These are phyloP conservation scores for Botryotinia narcissicola DNA, from an alignment of 2,329 filamentous ascomycete genomes.

Conservation along the genomic window DNA sequence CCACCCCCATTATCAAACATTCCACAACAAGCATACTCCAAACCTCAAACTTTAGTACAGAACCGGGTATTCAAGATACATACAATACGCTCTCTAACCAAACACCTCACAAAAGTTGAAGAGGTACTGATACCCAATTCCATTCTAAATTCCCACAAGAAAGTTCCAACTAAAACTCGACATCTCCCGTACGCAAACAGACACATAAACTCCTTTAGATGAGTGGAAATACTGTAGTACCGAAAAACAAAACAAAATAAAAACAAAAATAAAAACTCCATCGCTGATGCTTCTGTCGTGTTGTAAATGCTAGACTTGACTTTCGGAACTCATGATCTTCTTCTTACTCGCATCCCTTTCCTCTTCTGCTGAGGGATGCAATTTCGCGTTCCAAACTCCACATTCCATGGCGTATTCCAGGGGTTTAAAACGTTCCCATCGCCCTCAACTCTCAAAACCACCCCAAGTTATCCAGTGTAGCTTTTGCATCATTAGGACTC, in stretches of 20 bases:
- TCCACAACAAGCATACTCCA: background rate
- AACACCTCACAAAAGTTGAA: background rate
- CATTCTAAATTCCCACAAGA: background rate
- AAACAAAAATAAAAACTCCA: constrained; percentile 26
- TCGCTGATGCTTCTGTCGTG: constrained; percentile 30
- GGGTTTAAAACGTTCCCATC: background rate
- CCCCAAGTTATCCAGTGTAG: constrained; percentile 57
- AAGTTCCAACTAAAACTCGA: background rate
- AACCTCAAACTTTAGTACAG: background rate
- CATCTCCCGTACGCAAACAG: background rate
- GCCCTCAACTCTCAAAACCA: constrained; percentile 36
- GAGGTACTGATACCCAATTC: background rate
- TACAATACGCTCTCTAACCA: background rate
- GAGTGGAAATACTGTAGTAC: background rate
- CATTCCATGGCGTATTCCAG: constrained; percentile 23
- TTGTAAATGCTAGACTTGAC: constrained; percentile 8
- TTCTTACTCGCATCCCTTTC: background rate
- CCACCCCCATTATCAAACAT: background rate
- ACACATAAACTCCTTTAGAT: background rate
- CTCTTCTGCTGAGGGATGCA: background rate
- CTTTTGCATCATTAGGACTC: constrained; percentile 52
- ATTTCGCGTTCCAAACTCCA: background rate
- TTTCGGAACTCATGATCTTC: background rate
- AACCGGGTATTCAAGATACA: constrained; percentile 10
- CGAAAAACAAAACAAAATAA: constrained; percentile 5